Evolutionary conservation across 495 filamentous ascomycete genomes (phyloP), one percentile per base, ranked within the genome.

Genomic region (Diplogelasinospora grovesii): DNA sequence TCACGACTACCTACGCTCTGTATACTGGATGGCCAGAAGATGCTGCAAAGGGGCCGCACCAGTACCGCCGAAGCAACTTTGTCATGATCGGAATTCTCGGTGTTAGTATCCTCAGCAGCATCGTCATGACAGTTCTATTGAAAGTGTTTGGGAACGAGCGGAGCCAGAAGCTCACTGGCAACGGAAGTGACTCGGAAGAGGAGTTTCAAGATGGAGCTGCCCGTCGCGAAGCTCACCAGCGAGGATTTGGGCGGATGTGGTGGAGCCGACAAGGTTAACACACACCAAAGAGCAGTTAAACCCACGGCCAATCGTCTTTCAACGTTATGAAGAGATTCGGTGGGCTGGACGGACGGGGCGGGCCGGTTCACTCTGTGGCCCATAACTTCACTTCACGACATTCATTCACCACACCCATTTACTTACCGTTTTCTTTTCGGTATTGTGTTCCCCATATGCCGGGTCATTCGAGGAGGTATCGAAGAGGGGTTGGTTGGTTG

Each of bases 31-130:
- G 88, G 88, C 72, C 75, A 18, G 78, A 69, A 22, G 88, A 95
- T 64, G 75, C 74, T 13, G 67, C 69, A 24, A 65, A 65, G 1
- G 86, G 86, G 0, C 73, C 74, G 14, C 69, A 77, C 45, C 83
- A 84, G 61, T 95, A 83, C 57, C 74, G 86, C 16, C 81, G 81
- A 59, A 92, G 86, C 60, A 94, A 90, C 52, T 58, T 89, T 42
- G 77, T 83, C 27, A 93, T 94, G 88, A 75, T 94, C 24, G 88
- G 85, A 8, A 94, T 95, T 42, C 60, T 95, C 18, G 78, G 75
- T 48, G 60, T 78, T 22, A 90, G 85, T 61, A 90, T 94, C 34
- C 45, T 85, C 2, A 78, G 81, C 48, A 79, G 82, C 10, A 50
- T 77, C 6, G 46, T 69, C 25, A 86, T 89, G 82, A 73, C 78